These are phyloP conservation scores for Cicer judaicum DNA, from an alignment of 306 rosid species.

Conservation along the genomic window DNA sequence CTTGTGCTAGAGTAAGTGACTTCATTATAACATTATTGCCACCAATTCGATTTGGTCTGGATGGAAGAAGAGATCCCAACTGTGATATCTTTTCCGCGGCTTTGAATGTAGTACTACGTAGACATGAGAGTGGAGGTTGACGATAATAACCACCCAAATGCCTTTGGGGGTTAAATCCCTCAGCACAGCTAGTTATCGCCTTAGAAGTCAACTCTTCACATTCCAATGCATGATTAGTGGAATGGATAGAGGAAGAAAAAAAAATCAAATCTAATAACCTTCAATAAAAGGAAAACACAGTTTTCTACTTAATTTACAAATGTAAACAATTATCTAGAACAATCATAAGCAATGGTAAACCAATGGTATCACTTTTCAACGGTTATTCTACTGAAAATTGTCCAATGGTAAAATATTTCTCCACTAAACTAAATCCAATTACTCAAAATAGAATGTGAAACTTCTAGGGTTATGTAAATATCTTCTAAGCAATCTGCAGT, in stretches of 20 bases:
- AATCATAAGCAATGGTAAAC: constrained; percentile 8
- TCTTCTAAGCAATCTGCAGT: not conserved
- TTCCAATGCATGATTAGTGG: constrained; percentile 3
- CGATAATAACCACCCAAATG: no score
- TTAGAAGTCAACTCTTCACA: no score
- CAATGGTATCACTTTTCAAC: constrained; percentile 5
- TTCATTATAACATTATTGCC: constrained; percentile 77
- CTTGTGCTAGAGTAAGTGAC: constrained; percentile 67
- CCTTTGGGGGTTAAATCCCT: no score
- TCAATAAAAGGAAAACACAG: constrained; percentile 13
- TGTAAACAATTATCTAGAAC: not conserved
- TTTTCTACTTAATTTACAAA: constrained; percentile 10
- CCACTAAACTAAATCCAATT: not conserved
- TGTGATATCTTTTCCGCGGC: no score
- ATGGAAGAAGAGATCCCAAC: no score
- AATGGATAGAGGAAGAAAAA: constrained; percentile 34
- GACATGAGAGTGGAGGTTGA: no score
- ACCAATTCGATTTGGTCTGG: constrained; percentile 64
- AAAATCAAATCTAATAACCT: constrained; percentile 15
- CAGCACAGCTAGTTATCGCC: no score
- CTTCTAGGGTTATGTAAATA: constrained; percentile 9
- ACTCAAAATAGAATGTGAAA: constrained; percentile 25
- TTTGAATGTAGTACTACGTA: no score
- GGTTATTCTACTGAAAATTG: not conserved
- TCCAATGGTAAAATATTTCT: not conserved